Conservation (phyloP, 2,329 filamentous ascomycete species). For the Tympanopsis confertula region DNA sequence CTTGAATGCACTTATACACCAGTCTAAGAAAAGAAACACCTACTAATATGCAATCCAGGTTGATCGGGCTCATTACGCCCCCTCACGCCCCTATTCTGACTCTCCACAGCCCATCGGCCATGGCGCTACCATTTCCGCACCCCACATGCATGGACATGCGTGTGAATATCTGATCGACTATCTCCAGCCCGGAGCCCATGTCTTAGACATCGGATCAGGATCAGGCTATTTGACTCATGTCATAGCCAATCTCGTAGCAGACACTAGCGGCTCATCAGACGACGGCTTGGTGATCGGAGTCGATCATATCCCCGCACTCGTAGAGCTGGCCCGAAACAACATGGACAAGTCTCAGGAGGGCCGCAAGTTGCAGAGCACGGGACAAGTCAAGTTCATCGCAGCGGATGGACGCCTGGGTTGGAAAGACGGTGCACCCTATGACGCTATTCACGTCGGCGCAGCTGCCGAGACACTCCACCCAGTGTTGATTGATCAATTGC, state of each 20-base stretch:
- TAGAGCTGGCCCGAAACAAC: conserved; percentile 27
- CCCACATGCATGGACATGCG: conserved; percentile 62
- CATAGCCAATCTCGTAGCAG: conserved; percentile 45
- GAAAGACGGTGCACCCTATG: conserved; percentile 50
- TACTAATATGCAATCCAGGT: conserved; percentile 32
- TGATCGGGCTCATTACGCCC: conserved; percentile 77
- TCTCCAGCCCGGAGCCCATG: conserved; percentile 32
- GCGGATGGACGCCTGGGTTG: conserved; percentile 41
- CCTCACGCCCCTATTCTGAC: conserved; percentile 60
- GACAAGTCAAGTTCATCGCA: conserved; percentile 40
- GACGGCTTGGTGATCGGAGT: conserved; percentile 30
- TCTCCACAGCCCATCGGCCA: conserved; percentile 59
- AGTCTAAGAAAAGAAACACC: background rate
- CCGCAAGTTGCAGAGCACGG: conserved; percentile 30
- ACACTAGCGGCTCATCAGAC: conserved; percentile 4
- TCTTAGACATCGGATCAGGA: conserved; percentile 43
- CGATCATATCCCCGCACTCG: conserved; percentile 32
- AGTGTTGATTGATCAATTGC: conserved; percentile 65
- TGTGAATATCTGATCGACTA: conserved; percentile 48
- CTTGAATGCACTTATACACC: background rate
- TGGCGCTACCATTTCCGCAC: conserved; percentile 58
- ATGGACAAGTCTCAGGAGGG: conserved; percentile 31
- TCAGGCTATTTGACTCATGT: conserved; percentile 59
- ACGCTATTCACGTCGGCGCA: conserved; percentile 92
- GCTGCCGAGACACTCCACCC: conserved; percentile 65